Base-by-base conservation (phyloP, 1,139 yeast species). In the Trichomonascaceae sp. region DNA sequence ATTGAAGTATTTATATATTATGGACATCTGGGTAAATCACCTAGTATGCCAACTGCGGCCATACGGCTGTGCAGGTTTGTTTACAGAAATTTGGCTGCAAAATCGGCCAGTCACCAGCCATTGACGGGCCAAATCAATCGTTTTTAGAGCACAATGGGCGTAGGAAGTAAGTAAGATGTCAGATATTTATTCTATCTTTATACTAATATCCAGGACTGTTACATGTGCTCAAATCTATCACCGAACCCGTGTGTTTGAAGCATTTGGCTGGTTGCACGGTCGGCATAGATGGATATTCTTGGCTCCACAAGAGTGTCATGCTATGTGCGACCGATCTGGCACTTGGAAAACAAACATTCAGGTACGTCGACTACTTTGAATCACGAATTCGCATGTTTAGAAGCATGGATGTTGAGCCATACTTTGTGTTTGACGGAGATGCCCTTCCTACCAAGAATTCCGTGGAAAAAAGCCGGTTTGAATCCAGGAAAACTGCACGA, bases 271-370 rank as follows among this genome's bases (percentile, higher is more conserved):
- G 96, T 1, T 78, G 83, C 64, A 83, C 89, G 0, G 73, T 95
- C 48, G 99, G 96, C 0, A 84, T 95, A 20, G 99, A 95, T 66
- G 93, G 96, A 0, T 95, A 90, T 66, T 93, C 97, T 1, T 95
- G 99, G 99, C 78, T 95, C 10, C 99, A 95, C 70, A 81, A 89
- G 58, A 91, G 95, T 2, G 82, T 88, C 3, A 79, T 85, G 49
- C 75, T 89, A 13, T 91, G 99, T 71, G 87, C 98, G 0, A 82
- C 81, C 68, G 96, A 93, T 53, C 74, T 95, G 50, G 90, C 91
- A 12, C 74, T 79, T 55, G 88, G 83, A 24, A 70, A 73, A 52
- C 90, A 91, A 0, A 89, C 98, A 0, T 74, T 79, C 6, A 61
- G 63, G 51, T 46, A 86, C 80, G 60, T 80, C 66, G 71, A 71